Evolutionary conservation across 192 early-diverging fungal species (phyloP).

Genomic region (Coemansia sp.): DNA sequence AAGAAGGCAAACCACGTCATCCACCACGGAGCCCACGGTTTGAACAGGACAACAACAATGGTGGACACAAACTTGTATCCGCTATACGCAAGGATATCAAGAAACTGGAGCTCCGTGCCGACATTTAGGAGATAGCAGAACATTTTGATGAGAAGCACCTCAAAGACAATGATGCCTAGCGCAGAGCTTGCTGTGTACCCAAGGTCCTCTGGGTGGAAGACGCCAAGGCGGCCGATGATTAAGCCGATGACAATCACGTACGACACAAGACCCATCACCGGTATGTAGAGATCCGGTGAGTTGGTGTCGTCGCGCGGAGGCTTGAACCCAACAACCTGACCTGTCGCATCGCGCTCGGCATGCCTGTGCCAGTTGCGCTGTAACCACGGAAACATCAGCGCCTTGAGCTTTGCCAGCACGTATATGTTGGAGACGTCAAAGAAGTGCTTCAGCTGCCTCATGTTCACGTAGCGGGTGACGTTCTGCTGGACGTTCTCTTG

Average conservation of each 20-base stretch:
- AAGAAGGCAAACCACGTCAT: constrained; percentile 68
- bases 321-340: constrained; percentile 74
- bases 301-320: constrained; percentile 90
- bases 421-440: constrained; percentile 96
- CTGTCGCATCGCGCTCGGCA: constrained; percentile 71
- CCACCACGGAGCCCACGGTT: constrained; percentile 57
- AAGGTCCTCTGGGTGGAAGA: constrained; percentile 85
- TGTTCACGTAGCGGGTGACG: constrained; percentile 79
- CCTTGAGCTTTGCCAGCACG: constrained; percentile 81
- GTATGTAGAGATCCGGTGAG: constrained; percentile 96
- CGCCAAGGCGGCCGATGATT: constrained; percentile 60
- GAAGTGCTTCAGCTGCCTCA: constrained; percentile 85
- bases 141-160: constrained; percentile 81
- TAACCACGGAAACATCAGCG: constrained; percentile 89
- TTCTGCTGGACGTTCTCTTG: constrained; percentile 90
- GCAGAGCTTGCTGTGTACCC: constrained; percentile 84
- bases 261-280: constrained; percentile 90
- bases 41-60: constrained; percentile 56
- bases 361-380: constrained; percentile 83
- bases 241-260: constrained; percentile 82
- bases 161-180: constrained; percentile 72
- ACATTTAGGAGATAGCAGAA: constrained; percentile 88
- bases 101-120: constrained; percentile 72
- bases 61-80: constrained; percentile 94
- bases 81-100: constrained; percentile 86